Percentiles rank a stretch among this genome's conserved stretches.
These are phyloP conservation scores for Pichia insulana DNA, from an alignment of 805 yeast species.

Conservation along the genomic window DNA sequence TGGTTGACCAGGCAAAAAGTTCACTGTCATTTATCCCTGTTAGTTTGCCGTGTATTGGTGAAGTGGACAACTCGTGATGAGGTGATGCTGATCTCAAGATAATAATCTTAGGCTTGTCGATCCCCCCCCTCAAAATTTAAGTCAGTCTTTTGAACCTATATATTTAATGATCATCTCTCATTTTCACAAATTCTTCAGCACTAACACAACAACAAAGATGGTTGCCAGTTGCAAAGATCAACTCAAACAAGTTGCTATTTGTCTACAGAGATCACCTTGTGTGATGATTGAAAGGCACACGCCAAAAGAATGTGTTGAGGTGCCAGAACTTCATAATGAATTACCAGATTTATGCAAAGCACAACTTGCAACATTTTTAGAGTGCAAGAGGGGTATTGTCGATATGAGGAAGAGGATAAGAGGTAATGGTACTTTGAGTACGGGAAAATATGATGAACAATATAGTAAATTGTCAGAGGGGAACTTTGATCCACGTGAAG, in stretches of 20 bases:
- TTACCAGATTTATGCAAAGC: slow-evolving; percentile 85
- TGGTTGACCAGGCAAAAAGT: slow-evolving; percentile 80
- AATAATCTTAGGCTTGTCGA: no score
- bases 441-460: slow-evolving; percentile 87
- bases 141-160: no score
- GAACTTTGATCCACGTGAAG: slow-evolving; percentile 73
- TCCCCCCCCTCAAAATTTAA: neutral
- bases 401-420: slow-evolving; percentile 87
- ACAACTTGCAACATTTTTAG: slow-evolving; percentile 76
- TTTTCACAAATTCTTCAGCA: no score
- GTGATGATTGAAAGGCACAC: slow-evolving; percentile 83
- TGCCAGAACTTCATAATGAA: slow-evolving; percentile 67
- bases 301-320: slow-evolving; percentile 78
- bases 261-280: slow-evolving; percentile 94
- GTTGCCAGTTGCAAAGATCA: slow-evolving; percentile 87
- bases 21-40: neutral
- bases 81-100: no score
- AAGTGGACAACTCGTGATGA: no score
- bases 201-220: slow-evolving; percentile 28
- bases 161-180: no score
- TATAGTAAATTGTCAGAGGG: slow-evolving; percentile 74
- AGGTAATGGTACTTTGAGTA: slow-evolving; percentile 89
- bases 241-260: slow-evolving; percentile 88
- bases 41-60: no score
- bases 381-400: slow-evolving; percentile 83